These are phyloP conservation scores for Pleurotus sapidus DNA, from an alignment of 768 basidiomycete genomes.

Conservation along the genomic window DNA sequence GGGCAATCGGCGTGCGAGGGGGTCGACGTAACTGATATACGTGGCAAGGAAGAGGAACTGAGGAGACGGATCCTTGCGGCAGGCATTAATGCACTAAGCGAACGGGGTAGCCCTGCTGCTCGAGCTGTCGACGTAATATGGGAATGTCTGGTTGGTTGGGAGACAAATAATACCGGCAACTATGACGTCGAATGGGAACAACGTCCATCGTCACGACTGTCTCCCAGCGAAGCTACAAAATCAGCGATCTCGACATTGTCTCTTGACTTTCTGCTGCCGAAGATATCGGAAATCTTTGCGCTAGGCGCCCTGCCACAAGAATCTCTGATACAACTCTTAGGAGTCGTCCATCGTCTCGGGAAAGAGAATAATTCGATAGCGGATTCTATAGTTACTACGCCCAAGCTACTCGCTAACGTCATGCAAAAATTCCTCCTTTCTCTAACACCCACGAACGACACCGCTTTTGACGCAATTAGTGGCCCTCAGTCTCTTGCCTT, in stretches of 20 bases:
- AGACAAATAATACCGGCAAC: constrained; percentile 23
- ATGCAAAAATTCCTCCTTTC: constrained; percentile 53
- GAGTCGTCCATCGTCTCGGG: constrained; percentile 58
- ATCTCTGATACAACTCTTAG: constrained; percentile 54
- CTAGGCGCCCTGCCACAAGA: constrained; percentile 43
- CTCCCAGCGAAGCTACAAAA: constrained; percentile 12
- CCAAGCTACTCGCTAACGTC: constrained; percentile 49
- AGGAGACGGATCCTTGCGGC: constrained; percentile 64
- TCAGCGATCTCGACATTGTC: constrained; percentile 29
- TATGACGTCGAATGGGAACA: constrained; percentile 42
- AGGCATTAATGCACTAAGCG: constrained; percentile 62
- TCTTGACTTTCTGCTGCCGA: constrained; percentile 47
- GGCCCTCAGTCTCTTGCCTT: constrained; percentile 50
- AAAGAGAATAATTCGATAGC: constrained; percentile 55
- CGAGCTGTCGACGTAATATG: constrained; percentile 71
- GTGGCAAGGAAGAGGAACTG: constrained; percentile 41
- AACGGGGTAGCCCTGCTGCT: constrained; percentile 64
- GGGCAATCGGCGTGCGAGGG: constrained; percentile 13
- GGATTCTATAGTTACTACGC: constrained; percentile 44
- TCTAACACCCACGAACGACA: constrained; percentile 39
- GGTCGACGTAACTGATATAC: constrained; percentile 30
- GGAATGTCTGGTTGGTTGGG: constrained; percentile 72
- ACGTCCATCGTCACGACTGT: constrained; percentile 19
- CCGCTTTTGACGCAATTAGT: constrained; percentile 14
- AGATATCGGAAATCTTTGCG: constrained; percentile 36